Conservation (phyloP, 306 rosid species). For the Alnus rubra region DNA sequence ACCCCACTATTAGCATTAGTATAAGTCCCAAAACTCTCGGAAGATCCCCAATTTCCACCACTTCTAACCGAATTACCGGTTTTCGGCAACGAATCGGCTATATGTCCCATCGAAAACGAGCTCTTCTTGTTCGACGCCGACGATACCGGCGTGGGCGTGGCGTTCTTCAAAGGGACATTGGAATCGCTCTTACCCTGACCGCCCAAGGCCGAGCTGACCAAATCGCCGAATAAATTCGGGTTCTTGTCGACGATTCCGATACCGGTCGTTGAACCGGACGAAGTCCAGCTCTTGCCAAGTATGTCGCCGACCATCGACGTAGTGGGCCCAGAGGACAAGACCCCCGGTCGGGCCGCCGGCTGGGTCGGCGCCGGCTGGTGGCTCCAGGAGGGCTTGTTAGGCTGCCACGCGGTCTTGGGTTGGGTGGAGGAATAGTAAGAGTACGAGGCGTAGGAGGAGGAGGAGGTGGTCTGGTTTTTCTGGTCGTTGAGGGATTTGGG, state of each 20-base stretch:
- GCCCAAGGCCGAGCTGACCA: slow-evolving; percentile 74
- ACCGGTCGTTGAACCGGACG: slow-evolving; percentile 42
- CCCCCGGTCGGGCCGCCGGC: slow-evolving; percentile 37
- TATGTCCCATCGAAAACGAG: slow-evolving; percentile 70
- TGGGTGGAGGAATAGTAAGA: slow-evolving; percentile 35
- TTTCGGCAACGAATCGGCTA: slow-evolving; percentile 74
- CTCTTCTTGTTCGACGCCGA: slow-evolving; percentile 17
- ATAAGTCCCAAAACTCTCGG: slow-evolving; percentile 34
- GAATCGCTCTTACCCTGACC: slow-evolving; percentile 46
- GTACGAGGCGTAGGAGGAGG: slow-evolving; percentile 34
- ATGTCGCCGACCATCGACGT: slow-evolving; percentile 93
- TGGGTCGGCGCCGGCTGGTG: slow-evolving; percentile 66
- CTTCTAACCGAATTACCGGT: slow-evolving; percentile 27
- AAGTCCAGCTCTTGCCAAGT: slow-evolving; percentile 81
- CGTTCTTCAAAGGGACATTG: slow-evolving; percentile 70
- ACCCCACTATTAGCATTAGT: slow-evolving; percentile 12
- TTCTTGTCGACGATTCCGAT: slow-evolving; percentile 63
- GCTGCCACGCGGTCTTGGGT: slow-evolving; percentile 61
- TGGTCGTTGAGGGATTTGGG: slow-evolving; percentile 84
- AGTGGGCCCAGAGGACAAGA: slow-evolving; percentile 44
- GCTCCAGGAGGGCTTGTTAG: slow-evolving; percentile 77
- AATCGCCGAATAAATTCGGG: slow-evolving; percentile 90
- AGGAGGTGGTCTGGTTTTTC: slow-evolving; percentile 57
- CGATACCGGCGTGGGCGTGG: slow-evolving; percentile 46
- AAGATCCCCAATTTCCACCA: slow-evolving; percentile 53